Conservation (phyloP, 2,329 filamentous ascomycete genomes). For the Stachybotrys echinatus region DNA sequence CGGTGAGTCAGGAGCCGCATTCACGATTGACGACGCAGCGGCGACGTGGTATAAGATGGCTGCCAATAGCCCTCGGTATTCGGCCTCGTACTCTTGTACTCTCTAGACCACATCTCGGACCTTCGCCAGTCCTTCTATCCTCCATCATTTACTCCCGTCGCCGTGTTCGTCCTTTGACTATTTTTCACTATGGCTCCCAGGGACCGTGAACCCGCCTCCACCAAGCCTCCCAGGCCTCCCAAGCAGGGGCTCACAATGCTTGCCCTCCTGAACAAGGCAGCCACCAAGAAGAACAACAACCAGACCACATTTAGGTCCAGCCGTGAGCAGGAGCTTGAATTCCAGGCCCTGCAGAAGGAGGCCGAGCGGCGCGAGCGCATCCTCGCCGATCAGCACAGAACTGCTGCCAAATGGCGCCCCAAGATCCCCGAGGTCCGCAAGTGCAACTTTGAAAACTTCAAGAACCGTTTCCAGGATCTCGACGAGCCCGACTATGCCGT, state of each 20-base stretch:
- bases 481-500: slow-evolving; percentile 31
- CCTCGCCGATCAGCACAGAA: slow-evolving; percentile 26
- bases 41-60: not conserved
- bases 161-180: not conserved
- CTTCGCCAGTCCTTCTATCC: too few relatives aligned
- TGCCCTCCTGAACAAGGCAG: not conserved
- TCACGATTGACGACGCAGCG: too few relatives aligned
- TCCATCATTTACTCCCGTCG: too few relatives aligned
- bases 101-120: not conserved
- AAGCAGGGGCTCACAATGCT: not conserved
- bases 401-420: slow-evolving; percentile 30
- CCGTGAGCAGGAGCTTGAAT: slow-evolving; percentile 20
- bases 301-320: slow-evolving; percentile 4
- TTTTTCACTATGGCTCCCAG: too few relatives aligned
- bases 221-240: not conserved
- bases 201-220: not conserved
- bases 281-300: not conserved
- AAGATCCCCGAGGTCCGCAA: slow-evolving; percentile 35
- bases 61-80: too few relatives aligned
- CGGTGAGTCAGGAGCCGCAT: not conserved
- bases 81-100: not conserved
- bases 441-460: slow-evolving; percentile 38
- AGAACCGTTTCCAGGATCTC: slow-evolving; percentile 31
- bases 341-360: slow-evolving; percentile 25
- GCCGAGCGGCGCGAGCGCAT: slow-evolving; percentile 30